Conservation (phyloP, 352 stramenopile genomes). For the Phytophthora hybrid region DNA sequence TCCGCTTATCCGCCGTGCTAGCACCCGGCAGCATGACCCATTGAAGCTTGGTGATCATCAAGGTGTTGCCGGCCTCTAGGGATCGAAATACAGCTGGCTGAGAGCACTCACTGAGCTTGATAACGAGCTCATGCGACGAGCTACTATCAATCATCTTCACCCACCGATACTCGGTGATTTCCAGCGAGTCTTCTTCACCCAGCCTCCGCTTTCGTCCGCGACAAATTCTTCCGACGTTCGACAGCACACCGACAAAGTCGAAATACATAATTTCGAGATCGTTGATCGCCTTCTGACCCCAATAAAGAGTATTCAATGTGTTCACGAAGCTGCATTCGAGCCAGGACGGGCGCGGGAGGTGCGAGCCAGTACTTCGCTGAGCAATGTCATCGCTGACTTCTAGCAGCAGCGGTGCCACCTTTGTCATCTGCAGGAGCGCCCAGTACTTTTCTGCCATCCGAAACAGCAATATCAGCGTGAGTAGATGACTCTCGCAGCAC, state of each 20-base stretch:
- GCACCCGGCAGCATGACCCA: conserved; percentile 39
- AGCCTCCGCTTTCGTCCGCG: conserved; percentile 41
- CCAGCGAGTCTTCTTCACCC: not conserved
- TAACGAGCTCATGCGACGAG: conserved; percentile 55
- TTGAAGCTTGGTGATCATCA: conserved; percentile 70
- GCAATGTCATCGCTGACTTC: conserved; percentile 6
- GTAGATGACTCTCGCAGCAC: not conserved
- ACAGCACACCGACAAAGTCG: conserved; percentile 72
- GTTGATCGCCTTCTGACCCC: conserved; percentile 18
- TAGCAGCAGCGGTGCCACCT: conserved; percentile 36
- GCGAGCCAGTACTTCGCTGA: conserved; percentile 1
- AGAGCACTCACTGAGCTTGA: conserved; percentile 53
- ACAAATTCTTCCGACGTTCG: conserved; percentile 56
- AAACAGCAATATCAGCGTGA: conserved; percentile 3
- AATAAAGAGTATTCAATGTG: conserved; percentile 44
- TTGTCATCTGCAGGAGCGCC: conserved; percentile 50
- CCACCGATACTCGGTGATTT: conserved; percentile 55
- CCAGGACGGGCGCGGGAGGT: conserved; percentile 42
- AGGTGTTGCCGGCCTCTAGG: conserved; percentile 55
- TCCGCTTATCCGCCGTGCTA: conserved; percentile 1
- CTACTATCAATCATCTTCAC: conserved; percentile 71
- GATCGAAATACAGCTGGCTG: conserved; percentile 54
- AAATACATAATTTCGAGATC: conserved; percentile 50
- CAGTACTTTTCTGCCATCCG: conserved; percentile 60
- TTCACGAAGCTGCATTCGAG: conserved; percentile 57